phyloP scores from a whole-genome alignment of 73 alveolate genomes.

The Symbiodinium pilosum region DNA sequence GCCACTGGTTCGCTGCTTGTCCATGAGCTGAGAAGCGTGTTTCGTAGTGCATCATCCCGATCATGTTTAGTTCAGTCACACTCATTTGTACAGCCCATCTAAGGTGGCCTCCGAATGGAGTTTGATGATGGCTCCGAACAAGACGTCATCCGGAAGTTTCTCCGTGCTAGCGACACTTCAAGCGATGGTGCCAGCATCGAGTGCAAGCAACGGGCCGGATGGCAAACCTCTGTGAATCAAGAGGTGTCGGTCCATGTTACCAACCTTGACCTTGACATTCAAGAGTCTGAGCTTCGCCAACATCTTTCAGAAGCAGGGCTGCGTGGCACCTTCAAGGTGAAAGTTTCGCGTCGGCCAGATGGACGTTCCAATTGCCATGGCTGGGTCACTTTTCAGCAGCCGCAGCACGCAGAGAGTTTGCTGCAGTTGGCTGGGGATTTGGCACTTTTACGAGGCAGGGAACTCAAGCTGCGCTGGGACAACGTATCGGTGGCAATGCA shows the following conservation, averaged over 20 bases:
- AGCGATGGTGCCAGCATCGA: constrained; percentile 37
- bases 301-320: not conserved
- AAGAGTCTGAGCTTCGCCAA: not conserved
- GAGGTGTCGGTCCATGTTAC: constrained; percentile 17
- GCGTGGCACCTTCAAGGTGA: not conserved
- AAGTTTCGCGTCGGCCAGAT: not conserved
- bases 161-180: constrained; percentile 22
- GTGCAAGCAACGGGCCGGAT: constrained; percentile 12
- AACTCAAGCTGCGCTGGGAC: constrained; percentile 10
- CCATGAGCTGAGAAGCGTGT: not conserved
- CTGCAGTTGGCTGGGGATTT: not conserved
- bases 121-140: constrained; percentile 57
- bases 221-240: constrained; percentile 26
- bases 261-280: constrained; percentile 2
- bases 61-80: not conserved
- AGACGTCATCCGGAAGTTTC: constrained; percentile 44
- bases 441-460: constrained; percentile 1
- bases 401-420: not conserved
- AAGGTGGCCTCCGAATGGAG: constrained; percentile 24
- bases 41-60: not conserved
- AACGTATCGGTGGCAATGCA: not conserved
- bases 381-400: not conserved
- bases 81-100: not conserved
- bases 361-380: constrained; percentile 57
- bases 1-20: constrained; percentile 47